These are phyloP conservation scores for Starmerella gropengiesseri DNA, from an alignment of 805 yeast species.

Conservation along the genomic window DNA sequence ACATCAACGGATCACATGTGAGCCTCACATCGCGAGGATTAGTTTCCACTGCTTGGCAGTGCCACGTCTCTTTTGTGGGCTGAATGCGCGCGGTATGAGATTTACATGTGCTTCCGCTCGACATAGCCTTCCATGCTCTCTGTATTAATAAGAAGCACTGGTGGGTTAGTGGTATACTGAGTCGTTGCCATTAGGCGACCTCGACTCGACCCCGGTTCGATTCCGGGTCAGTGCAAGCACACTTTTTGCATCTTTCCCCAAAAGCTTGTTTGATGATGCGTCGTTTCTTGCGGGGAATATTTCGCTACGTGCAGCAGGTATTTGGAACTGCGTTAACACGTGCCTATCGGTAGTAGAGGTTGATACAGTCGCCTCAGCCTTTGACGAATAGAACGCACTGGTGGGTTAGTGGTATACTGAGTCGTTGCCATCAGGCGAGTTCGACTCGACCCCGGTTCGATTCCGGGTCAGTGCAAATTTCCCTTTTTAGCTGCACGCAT, in stretches of 20 bases:
- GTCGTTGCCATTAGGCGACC: slow-evolving; percentile 19
- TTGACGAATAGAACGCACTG: slow-evolving; percentile 17
- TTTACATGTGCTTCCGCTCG: neutral
- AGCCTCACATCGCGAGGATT: too few species aligned
- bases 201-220: neutral
- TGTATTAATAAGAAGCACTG: slow-evolving; percentile 14
- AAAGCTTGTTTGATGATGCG: too few species aligned
- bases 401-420: slow-evolving; percentile 24
- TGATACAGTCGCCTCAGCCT: too few species aligned
- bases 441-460: slow-evolving; percentile 97
- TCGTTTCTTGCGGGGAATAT: too few species aligned
- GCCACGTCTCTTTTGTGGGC: too few species aligned
- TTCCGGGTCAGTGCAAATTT: slow-evolving; percentile 94
- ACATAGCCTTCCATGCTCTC: neutral
- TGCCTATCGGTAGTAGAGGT: too few species aligned
- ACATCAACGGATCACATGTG: too few species aligned
- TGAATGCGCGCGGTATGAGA: neutral
- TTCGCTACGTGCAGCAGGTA: too few species aligned
- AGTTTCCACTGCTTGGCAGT: too few species aligned
- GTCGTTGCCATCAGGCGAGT: slow-evolving; percentile 20
- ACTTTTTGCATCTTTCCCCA: too few species aligned
- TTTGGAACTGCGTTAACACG: too few species aligned
- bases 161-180: slow-evolving; percentile 24
- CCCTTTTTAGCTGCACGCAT: slow-evolving; percentile 28
- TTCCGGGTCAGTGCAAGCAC: too few species aligned